Base-by-base conservation (phyloP, 257 asterid genomes). In the Pogostemon cablin region DNA sequence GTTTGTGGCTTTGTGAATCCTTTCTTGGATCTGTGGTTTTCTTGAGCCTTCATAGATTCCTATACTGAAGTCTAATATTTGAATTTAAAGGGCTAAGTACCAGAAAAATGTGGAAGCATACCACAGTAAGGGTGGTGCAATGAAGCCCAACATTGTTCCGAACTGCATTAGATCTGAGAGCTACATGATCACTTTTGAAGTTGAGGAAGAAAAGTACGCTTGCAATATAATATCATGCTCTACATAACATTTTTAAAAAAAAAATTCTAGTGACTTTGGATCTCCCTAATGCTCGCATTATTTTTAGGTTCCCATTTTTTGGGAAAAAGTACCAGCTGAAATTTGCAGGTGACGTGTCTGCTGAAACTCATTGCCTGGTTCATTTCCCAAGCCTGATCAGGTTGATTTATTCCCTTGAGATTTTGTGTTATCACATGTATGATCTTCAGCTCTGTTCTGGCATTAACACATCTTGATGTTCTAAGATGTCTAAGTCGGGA, bases 331-430 rank as follows among this genome's bases (percentile, higher is more conserved):
- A 93, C 83, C 98, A 90, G 90, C 78, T 93, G 86, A 89, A 91
- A 84, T 93, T 84, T 84, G 80, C 92, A 2, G 91, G 86, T 64
- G 97, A 93, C 10, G 58, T 77, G 70, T 81, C 86, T 76, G 85
- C 91, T 41, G 96, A 89, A 82, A 82, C 92, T 73, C 96, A 91
- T 75, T 93, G 87, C 86, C 79, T 93, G 78, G 97, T 93, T 65
- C 98, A 93, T 86, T 93, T 91, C 74, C 97, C 98, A 15, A 93
- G 98, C 82, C 80, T 93, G 84, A 79, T 93, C 84, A 91, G 98
- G 98, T 93, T 72, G 25, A 70, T 75, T 15, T 73, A 59, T 68
- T 77, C 53, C 62, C 43, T 64, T 39, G 39, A 32, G 61, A 74
- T 65, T 61, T 61, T 65, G 20, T 55, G 37, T 9, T 43, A 34